Base-by-base conservation (phyloP, 73 alveolate genomes). In the Symbiodinium natans region DNA sequence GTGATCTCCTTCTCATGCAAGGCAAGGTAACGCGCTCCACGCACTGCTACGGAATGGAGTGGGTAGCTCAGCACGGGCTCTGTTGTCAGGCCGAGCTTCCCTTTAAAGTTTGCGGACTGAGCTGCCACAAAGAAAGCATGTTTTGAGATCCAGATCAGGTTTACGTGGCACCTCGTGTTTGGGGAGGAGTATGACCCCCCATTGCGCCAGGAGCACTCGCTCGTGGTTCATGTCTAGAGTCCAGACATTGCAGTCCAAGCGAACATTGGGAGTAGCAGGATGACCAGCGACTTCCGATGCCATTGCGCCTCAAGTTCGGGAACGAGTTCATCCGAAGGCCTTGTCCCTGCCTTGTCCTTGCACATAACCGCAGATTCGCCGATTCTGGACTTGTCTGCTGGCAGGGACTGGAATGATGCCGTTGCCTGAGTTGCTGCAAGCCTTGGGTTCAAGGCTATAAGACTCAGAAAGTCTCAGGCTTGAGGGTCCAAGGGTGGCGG, bases 131-230 rank as follows among this genome's bases (percentile, higher is more conserved):
- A n/a, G n/a, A n/a, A n/a, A n/a, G n/a, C n/a, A n/a, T n/a, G n/a
- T n/a, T n/a, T 13, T 46, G 13, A 46, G 59, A 6, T 13, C 59
- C 9, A 34, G 40, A 6, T 33, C 43, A 90, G 97, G 97, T 92
- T 92, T 42, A 92, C 98, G 25, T 92, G 98, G 98, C 98, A 92
- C 68, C 92, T 92, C 17, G 98, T 92, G 84, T 92, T 92, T 48
- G 98, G 98, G 39, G 98, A 92, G 83, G 98, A 74, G 43, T 92
- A 92, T 41, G 98, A 92, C 43, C 82, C 98, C n/a, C 98, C 98
- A 25, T 84, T 92, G 15, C 98, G 98, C 63, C 92, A 75, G 98
- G 98, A 74, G 71, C 13, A 29, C n/a, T n/a, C n/a, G n/a, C n/a
- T n/a, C n/a, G n/a, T n/a, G n/a, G n/a, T n/a, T n/a, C n/a, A n/a